Conservation (phyloP, 345 rosid genomes). For the Sapria himalayana region DNA sequence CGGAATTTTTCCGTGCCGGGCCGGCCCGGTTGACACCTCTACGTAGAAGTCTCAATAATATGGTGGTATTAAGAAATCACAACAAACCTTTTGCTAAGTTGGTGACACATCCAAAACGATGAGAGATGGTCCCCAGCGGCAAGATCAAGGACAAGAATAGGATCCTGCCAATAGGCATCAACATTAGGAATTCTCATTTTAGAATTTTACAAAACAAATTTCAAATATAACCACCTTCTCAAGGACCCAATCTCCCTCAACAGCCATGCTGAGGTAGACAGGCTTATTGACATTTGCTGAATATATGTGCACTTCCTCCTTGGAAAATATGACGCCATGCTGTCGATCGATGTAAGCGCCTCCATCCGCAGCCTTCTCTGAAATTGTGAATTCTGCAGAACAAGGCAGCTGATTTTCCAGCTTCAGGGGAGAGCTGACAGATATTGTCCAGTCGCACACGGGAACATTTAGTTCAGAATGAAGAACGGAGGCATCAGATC, state of each 20-base stretch:
- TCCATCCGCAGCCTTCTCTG: constrained; percentile 72
- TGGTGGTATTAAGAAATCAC: no score
- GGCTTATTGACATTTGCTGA: constrained; percentile 59
- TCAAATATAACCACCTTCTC: constrained; percentile 44
- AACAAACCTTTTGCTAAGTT: constrained; percentile 72
- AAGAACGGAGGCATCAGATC: constrained; percentile 80
- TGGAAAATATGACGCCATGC: constrained; percentile 39
- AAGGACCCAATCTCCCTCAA: constrained; percentile 80
- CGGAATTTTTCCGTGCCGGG: no score
- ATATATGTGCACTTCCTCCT: constrained; percentile 38
- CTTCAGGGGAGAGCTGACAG: constrained; percentile 69
- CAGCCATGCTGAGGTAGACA: constrained; percentile 47
- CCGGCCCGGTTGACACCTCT: no score
- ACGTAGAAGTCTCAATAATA: no score
- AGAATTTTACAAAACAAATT: not conserved
- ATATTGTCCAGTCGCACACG: constrained; percentile 90
- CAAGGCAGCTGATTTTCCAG: constrained; percentile 92
- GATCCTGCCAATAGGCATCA: constrained; percentile 39
- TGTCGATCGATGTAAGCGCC: constrained; percentile 43
- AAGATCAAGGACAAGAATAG: constrained; percentile 56
- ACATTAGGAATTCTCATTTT: constrained; percentile 3
- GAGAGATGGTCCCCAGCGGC: constrained; percentile 45
- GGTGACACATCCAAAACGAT: constrained; percentile 92
- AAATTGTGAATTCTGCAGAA: constrained; percentile 60
- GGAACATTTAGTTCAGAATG: constrained; percentile 79